These are phyloP conservation scores for Polysphondylium violaceum DNA, from an alignment of 78 protist genomes.

Conservation along the genomic window DNA sequence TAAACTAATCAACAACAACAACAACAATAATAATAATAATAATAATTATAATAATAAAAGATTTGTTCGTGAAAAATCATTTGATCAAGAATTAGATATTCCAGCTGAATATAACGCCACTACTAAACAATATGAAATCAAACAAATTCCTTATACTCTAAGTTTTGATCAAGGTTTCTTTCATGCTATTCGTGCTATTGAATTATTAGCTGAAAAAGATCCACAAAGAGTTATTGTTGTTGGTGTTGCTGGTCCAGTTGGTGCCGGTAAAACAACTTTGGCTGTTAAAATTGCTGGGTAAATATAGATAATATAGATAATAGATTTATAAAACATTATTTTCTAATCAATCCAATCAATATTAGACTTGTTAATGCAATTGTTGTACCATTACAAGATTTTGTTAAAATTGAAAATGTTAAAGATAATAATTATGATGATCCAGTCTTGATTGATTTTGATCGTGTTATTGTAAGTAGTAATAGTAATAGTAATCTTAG, in stretches of 20 bases:
- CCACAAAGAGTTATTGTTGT: constrained; percentile 50
- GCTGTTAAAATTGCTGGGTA: constrained; percentile 53
- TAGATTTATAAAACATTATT: too few species aligned
- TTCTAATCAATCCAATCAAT: too few species aligned
- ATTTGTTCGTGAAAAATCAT: constrained; percentile 23
- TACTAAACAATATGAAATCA: constrained; percentile 45
- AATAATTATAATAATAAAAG: background rate
- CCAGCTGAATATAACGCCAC: constrained; percentile 21
- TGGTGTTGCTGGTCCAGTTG: constrained; percentile 87
- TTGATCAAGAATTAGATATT: constrained; percentile 74
- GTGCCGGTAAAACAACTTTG: constrained; percentile 82
- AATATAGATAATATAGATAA: too few species aligned
- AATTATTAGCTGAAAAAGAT: constrained; percentile 46
- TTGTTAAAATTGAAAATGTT: constrained; percentile 51
- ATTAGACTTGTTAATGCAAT: constrained; percentile 60
- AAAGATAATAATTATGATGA: constrained; percentile 86
- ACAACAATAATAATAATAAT: background rate
- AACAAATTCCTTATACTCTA: constrained; percentile 56
- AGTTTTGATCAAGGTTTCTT: constrained; percentile 81
- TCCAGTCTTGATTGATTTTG: constrained; percentile 66
- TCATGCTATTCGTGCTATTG: constrained; percentile 67
- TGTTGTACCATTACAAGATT: constrained; percentile 76
- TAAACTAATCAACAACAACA: background rate
- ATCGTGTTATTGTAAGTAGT: constrained; percentile 60
- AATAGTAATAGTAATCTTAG: background rate